These are phyloP conservation scores for Coemansia sp. DNA, from an alignment of 371 early-diverging fungal genomes.

Conservation along the genomic window DNA sequence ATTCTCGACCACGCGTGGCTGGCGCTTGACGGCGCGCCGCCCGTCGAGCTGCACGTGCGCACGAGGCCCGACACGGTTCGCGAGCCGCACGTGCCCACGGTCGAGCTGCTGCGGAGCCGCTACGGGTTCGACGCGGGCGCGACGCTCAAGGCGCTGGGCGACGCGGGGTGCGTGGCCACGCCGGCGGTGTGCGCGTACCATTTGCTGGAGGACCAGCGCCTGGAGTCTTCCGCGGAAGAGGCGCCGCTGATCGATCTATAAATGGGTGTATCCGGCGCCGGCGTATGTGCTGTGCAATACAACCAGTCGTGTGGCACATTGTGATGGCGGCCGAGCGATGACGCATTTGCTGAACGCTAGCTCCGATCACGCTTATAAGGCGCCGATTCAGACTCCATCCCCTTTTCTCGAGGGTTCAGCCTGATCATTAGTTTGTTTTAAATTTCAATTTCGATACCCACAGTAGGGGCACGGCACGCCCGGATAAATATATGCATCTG, in stretches of 20 bases:
- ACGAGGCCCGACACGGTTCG: not conserved
- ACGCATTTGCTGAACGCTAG: too few species aligned
- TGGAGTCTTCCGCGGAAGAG: not conserved
- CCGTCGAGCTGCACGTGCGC: not conserved
- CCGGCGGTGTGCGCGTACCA: not conserved
- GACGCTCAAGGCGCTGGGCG: not conserved
- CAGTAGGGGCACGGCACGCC: too few species aligned
- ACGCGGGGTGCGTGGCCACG: not conserved
- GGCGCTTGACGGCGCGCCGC: not conserved
- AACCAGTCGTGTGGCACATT: too few species aligned
- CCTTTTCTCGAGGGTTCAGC: too few species aligned
- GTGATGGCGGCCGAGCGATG: too few species aligned
- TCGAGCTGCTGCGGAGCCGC: not conserved
- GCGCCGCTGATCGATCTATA: not conserved
- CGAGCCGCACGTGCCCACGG: not conserved
- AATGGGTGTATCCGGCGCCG: too few species aligned
- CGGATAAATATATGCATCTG: not conserved
- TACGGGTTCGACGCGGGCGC: not conserved
- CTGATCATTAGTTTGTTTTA: too few species aligned
- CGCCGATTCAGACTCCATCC: too few species aligned
- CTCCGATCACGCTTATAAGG: too few species aligned
- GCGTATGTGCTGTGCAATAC: too few species aligned
- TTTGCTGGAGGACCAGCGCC: slow-evolving; percentile 4
- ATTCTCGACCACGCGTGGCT: not conserved
- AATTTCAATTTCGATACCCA: too few species aligned